These are phyloP conservation scores for Albophoma yamanashiensis DNA, from an alignment of 2,329 filamentous ascomycete genomes.

Conservation along the genomic window DNA sequence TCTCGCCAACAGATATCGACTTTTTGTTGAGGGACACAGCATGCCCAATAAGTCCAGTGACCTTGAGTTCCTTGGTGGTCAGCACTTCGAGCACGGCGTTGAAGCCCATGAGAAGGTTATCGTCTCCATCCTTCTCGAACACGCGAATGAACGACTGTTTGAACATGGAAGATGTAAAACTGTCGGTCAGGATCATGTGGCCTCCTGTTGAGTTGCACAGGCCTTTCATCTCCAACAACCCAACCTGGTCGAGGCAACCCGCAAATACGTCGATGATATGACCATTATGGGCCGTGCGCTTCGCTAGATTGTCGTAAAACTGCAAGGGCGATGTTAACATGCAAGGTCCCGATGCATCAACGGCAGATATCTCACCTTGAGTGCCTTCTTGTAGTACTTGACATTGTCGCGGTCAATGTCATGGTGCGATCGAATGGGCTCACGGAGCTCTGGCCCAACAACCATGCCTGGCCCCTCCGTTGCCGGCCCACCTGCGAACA, in stretches of 20 bases:
- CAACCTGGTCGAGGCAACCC: conserved; percentile 93
- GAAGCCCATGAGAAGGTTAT: conserved; percentile 96
- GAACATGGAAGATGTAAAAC: conserved; percentile 98
- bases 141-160: conserved; percentile 96
- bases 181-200: conserved; percentile 97
- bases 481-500: conserved; percentile 88
- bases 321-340: conserved; percentile 18
- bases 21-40: conserved; percentile 97
- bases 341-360: background rate
- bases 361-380: conserved; percentile 54
- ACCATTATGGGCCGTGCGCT: conserved; percentile 89
- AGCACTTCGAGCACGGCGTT: conserved; percentile 92
- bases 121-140: conserved; percentile 92
- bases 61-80: conserved; percentile 96
- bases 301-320: conserved; percentile 93
- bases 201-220: conserved; percentile 92
- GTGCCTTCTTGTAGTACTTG: conserved; percentile 98
- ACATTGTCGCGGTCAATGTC: conserved; percentile 98
- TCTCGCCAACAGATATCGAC: conserved; percentile 91
- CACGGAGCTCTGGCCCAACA: conserved; percentile 87
- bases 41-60: conserved; percentile 93
- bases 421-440: conserved; percentile 95
- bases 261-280: conserved; percentile 98
- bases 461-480: conserved; percentile 97
- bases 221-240: conserved; percentile 95